These are phyloP conservation scores for Dichotomocladium elegans DNA, from an alignment of 371 early-diverging fungal species.

Conservation along the genomic window DNA sequence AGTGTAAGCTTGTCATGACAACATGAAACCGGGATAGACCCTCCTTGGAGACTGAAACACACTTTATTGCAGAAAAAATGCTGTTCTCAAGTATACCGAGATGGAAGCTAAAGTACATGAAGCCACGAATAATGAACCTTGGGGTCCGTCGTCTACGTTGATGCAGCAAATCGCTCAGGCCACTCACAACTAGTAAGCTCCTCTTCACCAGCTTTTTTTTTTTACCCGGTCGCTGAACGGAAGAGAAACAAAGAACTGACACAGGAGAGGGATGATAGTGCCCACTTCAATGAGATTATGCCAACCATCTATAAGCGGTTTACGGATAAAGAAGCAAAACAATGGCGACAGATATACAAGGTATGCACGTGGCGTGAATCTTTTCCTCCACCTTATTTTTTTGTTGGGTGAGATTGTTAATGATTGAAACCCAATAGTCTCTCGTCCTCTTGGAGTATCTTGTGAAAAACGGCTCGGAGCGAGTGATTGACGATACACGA, in stretches of 20 bases:
- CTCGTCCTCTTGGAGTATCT: constrained; percentile 90
- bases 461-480: constrained; percentile 92
- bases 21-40: not conserved
- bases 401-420: too few relatives aligned
- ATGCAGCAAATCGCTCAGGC: constrained; percentile 89
- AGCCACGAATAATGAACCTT: constrained; percentile 80
- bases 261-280: too few relatives aligned
- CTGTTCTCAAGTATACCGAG: constrained; percentile 82
- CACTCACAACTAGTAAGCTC: constrained; percentile 71
- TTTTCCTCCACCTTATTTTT: too few relatives aligned
- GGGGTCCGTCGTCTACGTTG: constrained; percentile 91
- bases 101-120: constrained; percentile 87
- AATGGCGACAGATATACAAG: constrained; percentile 96
- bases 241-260: too few relatives aligned
- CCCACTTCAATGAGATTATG: constrained; percentile 92
- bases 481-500: constrained; percentile 85
- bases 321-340: constrained; percentile 75
- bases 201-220: too few relatives aligned
- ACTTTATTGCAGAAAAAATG: constrained; percentile 53
- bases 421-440: constrained; percentile 59
- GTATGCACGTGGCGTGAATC: too few relatives aligned
- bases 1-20: constrained; percentile 50
- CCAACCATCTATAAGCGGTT: constrained; percentile 85
- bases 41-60: not conserved
- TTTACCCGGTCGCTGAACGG: not conserved